These are phyloP conservation scores for Posidonia australis DNA, from an alignment of 106 monocot genomes.

Conservation along the genomic window DNA sequence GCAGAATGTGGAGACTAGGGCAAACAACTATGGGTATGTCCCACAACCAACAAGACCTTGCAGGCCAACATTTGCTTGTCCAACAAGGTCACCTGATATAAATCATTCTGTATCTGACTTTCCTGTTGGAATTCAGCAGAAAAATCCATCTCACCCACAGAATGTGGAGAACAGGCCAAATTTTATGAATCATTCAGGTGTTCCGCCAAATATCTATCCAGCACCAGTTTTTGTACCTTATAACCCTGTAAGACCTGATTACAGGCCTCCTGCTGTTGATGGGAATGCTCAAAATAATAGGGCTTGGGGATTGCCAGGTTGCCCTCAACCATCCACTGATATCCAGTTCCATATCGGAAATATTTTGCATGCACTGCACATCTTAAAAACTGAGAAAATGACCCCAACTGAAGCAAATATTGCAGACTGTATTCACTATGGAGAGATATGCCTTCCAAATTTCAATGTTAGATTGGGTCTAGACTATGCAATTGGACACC, in stretches of 20 bases:
- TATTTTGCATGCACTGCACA: conserved; percentile 40
- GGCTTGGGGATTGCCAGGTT: conserved; percentile 8
- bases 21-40: no score
- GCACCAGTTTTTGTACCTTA: not conserved
- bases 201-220: not conserved
- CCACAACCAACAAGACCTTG: no score
- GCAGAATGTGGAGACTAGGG: not conserved
- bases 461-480: conserved; percentile 46
- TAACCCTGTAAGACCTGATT: not conserved
- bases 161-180: no score
- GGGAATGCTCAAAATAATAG: conserved; percentile 9
- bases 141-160: no score
- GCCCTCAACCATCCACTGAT: conserved; percentile 3
- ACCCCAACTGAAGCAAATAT: conserved; percentile 53
- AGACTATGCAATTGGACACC: conserved; percentile 28
- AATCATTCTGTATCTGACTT: no score
- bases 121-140: no score
- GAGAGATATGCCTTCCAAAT: conserved; percentile 30
- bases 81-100: no score
- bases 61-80: no score
- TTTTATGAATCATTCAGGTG: not conserved
- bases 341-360: conserved; percentile 17
- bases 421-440: conserved; percentile 50
- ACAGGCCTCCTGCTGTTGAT: conserved; percentile 4
- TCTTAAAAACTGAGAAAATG: conserved; percentile 44